Evolutionary conservation across 148 eudicot genomes (phyloP).

Genomic region (Arctostaphylos glauca): DNA sequence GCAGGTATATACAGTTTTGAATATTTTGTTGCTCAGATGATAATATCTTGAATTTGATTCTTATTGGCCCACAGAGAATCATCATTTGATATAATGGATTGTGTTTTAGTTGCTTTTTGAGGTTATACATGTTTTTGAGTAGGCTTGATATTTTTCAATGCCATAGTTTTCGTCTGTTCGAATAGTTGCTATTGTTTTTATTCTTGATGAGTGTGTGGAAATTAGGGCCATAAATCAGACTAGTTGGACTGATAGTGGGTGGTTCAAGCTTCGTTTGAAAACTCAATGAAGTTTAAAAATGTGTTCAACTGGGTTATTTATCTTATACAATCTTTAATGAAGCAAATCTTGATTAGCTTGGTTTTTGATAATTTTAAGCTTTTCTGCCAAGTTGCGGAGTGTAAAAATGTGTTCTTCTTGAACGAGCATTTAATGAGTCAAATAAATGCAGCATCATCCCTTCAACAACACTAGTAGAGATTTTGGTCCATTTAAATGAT

Average conservation of each 20-base stretch:
- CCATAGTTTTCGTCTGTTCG: not conserved
- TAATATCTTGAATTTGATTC: not conserved
- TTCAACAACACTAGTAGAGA: not conserved
- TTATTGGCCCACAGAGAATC: not conserved
- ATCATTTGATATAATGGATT: not conserved
- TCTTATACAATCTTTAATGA: not conserved
- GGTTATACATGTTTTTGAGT: not conserved
- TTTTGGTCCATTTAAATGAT: not conserved
- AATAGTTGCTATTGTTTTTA: not conserved
- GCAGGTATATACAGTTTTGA: slow-evolving; percentile 25
- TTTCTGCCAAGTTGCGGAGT: not conserved
- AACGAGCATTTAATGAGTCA: not conserved
- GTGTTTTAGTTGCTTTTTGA: not conserved
- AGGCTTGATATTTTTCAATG: not conserved
- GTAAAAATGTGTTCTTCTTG: not conserved
- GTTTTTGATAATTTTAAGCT: not conserved
- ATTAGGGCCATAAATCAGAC: not conserved
- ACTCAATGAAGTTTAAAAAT: not conserved
- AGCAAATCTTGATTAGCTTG: not conserved
- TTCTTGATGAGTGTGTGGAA: not conserved
- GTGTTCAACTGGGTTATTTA: not conserved
- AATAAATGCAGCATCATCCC: not conserved
- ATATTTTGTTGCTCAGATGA: slow-evolving; percentile 2
- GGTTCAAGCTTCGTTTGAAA: not conserved
- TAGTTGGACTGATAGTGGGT: not conserved